Evolutionary conservation across 148 eudicot species (phyloP).

Genomic region (Rhododendron mucronatum): DNA sequence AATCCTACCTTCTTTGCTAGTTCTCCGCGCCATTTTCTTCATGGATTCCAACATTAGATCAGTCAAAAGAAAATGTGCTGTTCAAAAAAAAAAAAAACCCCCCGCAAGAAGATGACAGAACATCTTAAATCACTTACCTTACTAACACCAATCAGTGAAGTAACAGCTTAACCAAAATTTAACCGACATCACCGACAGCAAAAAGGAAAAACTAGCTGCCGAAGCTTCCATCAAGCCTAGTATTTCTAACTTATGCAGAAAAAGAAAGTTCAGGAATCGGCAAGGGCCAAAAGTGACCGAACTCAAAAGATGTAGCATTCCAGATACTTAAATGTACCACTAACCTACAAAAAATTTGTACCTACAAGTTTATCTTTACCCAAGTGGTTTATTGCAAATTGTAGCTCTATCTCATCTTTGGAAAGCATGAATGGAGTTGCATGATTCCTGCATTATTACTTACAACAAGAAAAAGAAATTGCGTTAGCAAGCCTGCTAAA

Average conservation of each 20-base stretch:
- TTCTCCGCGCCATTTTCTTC: conserved; percentile 56
- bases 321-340: not conserved
- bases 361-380: conserved; percentile 29
- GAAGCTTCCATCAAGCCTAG: too few species aligned
- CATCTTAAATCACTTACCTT: not conserved
- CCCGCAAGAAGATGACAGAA: conserved; percentile 37
- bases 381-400: conserved; percentile 55
- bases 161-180: too few species aligned
- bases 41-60: conserved; percentile 65
- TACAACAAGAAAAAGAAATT: conserved; percentile 10
- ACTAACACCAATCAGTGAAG: too few species aligned
- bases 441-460: conserved; percentile 89
- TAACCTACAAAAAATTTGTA: too few species aligned
- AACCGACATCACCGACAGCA: not conserved
- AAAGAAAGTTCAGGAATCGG: too few species aligned
- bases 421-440: conserved; percentile 8
- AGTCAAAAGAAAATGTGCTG: conserved; percentile 57
- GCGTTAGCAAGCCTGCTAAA: not conserved
- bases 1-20: conserved; percentile 63
- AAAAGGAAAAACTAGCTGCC: too few species aligned
- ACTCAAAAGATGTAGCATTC: too few species aligned
- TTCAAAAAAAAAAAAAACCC: conserved; percentile 2
- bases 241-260: too few species aligned
- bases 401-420: not conserved
- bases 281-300: too few species aligned